phyloP scores from a whole-genome alignment of 2,329 filamentous ascomycete genomes.

The Claviceps spartinae region DNA sequence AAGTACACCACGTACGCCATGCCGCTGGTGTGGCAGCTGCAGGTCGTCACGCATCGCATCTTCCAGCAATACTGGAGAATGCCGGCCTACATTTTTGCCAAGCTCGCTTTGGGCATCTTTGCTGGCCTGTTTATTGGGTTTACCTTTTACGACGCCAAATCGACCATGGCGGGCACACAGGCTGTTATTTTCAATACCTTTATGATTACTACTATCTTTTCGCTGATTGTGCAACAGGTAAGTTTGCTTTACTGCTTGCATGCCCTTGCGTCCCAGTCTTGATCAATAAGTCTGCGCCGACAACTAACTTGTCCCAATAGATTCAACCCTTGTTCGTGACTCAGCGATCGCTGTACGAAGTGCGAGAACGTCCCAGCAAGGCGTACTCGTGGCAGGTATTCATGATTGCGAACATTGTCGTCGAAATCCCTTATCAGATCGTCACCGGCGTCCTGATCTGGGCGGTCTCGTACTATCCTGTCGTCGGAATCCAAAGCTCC shows the following conservation, averaged over 20 bases:
- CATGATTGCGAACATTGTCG: slow-evolving; percentile 55
- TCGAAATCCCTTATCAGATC: slow-evolving; percentile 60
- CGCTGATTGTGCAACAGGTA: slow-evolving; percentile 51
- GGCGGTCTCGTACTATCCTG: slow-evolving; percentile 55
- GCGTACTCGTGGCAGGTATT: slow-evolving; percentile 66
- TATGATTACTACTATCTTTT: slow-evolving; percentile 64
- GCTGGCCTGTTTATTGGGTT: slow-evolving; percentile 62
- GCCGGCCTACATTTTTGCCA: slow-evolving; percentile 65
- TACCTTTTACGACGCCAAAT: slow-evolving; percentile 46
- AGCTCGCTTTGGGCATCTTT: slow-evolving; percentile 45
- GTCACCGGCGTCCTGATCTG: slow-evolving; percentile 50
- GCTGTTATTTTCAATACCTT: slow-evolving; percentile 65
- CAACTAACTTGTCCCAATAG: neutral
- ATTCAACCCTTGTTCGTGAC: slow-evolving; percentile 61
- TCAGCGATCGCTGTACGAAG: slow-evolving; percentile 62
- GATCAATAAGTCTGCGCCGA: too few relatives aligned
- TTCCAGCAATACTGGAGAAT: slow-evolving; percentile 79
- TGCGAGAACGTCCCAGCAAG: slow-evolving; percentile 61
- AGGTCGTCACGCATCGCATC: slow-evolving; percentile 50
- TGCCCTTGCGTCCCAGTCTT: too few relatives aligned
- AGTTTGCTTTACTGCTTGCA: neutral
- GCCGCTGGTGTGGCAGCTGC: slow-evolving; percentile 53
- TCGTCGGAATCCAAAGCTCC: slow-evolving; percentile 32
- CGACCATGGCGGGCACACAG: slow-evolving; percentile 54
- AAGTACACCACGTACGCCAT: slow-evolving; percentile 60